Percentiles rank a stretch among this genome's conserved stretches.
Evolutionary conservation across 306 rosid species (phyloP).

Genomic region (Vigna nakashimae): DNA sequence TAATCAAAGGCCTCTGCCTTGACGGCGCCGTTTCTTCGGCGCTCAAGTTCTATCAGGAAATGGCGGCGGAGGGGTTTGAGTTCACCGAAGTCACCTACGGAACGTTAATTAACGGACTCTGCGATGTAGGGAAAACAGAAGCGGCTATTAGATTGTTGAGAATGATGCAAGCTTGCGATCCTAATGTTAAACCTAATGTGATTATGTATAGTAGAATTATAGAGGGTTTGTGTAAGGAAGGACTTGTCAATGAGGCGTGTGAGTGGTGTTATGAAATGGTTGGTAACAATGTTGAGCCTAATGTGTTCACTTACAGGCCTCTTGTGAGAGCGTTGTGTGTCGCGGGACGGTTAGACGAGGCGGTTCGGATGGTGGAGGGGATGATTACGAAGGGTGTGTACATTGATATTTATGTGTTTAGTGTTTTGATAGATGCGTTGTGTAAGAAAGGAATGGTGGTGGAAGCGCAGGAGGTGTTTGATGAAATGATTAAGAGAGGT

Average conservation of each 20-base stretch:
- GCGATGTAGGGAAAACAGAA: neutral
- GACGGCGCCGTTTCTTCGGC: neutral
- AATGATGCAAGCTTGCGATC: neutral
- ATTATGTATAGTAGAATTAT: constrained; percentile 41
- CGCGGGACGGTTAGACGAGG: neutral
- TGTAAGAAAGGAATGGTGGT: neutral
- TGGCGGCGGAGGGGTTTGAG: neutral
- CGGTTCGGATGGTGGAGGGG: neutral
- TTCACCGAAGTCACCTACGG: constrained; percentile 1
- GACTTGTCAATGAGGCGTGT: constrained; percentile 31
- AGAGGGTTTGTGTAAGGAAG: constrained; percentile 37
- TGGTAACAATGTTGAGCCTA: constrained; percentile 26
- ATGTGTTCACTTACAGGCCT: constrained; percentile 25
- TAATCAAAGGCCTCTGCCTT: neutral
- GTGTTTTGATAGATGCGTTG: neutral
- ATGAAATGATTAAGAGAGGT: neutral
- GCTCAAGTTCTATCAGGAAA: neutral
- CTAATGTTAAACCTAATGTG: constrained; percentile 14
- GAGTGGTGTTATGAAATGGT: constrained; percentile 34
- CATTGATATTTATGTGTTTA: neutral
- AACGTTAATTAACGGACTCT: neutral
- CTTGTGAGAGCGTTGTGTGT: constrained; percentile 7
- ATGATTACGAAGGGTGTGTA: neutral
- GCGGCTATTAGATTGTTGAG: neutral
- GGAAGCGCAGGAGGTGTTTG: neutral